phyloP scores from a whole-genome alignment of 352 stramenopile genomes.

The Phytophthora hybrid region DNA sequence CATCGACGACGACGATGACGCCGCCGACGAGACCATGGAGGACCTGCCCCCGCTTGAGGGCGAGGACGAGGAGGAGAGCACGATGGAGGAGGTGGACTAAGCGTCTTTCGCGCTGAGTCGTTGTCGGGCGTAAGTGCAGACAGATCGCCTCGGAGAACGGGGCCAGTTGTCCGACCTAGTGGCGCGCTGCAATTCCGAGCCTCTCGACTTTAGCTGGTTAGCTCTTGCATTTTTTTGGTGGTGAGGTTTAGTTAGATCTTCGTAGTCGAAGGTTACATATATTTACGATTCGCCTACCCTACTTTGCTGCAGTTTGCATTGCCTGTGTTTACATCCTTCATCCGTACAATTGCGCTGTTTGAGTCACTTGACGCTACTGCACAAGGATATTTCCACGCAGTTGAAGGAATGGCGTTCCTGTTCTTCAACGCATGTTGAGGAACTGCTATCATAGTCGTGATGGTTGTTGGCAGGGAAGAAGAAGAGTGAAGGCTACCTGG shows the following conservation, averaged over 20 bases:
- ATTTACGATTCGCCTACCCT: slow-evolving; percentile 64
- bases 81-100: slow-evolving; percentile 99
- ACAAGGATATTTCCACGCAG: too few relatives aligned
- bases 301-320: background rate
- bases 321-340: too few relatives aligned
- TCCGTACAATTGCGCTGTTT: background rate
- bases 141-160: slow-evolving; percentile 1
- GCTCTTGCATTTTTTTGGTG: slow-evolving; percentile 50
- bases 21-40: slow-evolving; percentile 94
- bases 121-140: slow-evolving; percentile 17
- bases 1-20: slow-evolving; percentile 98
- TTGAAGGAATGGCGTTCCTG: too few relatives aligned
- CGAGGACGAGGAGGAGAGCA: slow-evolving; percentile 96
- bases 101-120: slow-evolving; percentile 11
- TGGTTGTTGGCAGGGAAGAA: too few relatives aligned
- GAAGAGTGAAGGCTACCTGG: too few relatives aligned
- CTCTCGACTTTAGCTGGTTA: slow-evolving; percentile 27
- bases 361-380: background rate
- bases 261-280: slow-evolving; percentile 66
- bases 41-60: slow-evolving; percentile 97
- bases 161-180: slow-evolving; percentile 1
- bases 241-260: slow-evolving; percentile 56
- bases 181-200: background rate
- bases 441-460: too few relatives aligned
- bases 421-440: too few relatives aligned